These are phyloP conservation scores for Pyrenophora graminea DNA, from an alignment of 2,329 filamentous ascomycete species.

Conservation along the genomic window DNA sequence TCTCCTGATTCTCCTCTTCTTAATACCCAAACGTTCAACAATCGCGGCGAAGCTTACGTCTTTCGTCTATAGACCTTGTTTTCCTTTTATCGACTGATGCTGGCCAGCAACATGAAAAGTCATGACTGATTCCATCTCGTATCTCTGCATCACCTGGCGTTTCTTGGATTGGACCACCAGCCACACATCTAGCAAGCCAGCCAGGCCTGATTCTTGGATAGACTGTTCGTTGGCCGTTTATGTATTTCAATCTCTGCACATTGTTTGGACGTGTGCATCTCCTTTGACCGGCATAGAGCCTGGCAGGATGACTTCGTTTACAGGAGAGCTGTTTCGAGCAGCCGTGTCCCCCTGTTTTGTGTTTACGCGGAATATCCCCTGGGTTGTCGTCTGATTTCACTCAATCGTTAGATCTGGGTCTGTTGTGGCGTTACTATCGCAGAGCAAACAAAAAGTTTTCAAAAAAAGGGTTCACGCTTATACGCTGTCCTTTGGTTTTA, in stretches of 20 bases:
- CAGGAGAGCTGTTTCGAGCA: conserved; percentile 38
- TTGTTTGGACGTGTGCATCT: conserved; percentile 33
- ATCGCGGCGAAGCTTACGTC: conserved; percentile 26
- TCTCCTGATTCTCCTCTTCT: conserved; percentile 17
- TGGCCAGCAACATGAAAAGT: conserved; percentile 23
- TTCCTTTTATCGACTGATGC: conserved; percentile 6
- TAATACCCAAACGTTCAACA: conserved; percentile 31
- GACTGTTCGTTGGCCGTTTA: conserved; percentile 18
- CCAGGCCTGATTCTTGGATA: conserved; percentile 28
- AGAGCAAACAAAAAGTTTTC: conserved; percentile 30
- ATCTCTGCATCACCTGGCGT: conserved; percentile 32
- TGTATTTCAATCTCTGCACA: conserved; percentile 32
- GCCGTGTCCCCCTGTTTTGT: conserved; percentile 15
- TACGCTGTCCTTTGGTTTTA: conserved; percentile 7
- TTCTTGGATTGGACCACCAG: conserved; percentile 19
- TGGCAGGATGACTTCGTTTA: conserved; percentile 42
- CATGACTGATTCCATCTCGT: conserved; percentile 23
- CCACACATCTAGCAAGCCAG: conserved; percentile 20
- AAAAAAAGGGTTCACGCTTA: conserved; percentile 7
- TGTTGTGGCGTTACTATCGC: conserved; percentile 28
- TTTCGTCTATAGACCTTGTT: conserved; percentile 24
- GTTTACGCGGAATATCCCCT: conserved; percentile 29
- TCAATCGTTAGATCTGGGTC: conserved; percentile 26
- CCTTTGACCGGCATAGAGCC: conserved; percentile 22
- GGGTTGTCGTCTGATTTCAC: conserved; percentile 11